A percentile compares a stretch with the other conserved stretches of the same genome.
Conservation (phyloP, 2,329 filamentous ascomycete genomes). For the Aureobasidium uvarum region DNA sequence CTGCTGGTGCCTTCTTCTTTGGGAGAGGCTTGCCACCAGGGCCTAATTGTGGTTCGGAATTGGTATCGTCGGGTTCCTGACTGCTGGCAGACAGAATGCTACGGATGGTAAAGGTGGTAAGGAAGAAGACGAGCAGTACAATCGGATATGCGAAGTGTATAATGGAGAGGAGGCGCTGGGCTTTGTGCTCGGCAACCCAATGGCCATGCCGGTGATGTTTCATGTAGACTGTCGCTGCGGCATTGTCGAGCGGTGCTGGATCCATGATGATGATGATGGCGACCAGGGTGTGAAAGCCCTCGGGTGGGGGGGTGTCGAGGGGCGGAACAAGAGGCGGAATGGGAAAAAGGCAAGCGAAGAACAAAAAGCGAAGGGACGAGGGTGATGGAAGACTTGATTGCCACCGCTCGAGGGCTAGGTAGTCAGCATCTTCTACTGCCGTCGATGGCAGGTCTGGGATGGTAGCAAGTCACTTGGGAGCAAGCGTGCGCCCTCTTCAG, state of each 20-base stretch:
- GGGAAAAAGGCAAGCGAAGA: not conserved
- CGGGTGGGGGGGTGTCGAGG: not conserved
- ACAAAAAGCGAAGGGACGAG: slow-evolving; percentile 6
- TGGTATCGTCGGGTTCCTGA: slow-evolving; percentile 45
- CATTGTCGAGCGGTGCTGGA: not conserved
- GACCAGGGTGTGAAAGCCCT: slow-evolving; percentile 11
- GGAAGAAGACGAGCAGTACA: slow-evolving; percentile 62
- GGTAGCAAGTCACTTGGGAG: not conserved
- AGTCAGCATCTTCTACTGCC: slow-evolving; percentile 25
- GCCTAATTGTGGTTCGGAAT: slow-evolving; percentile 57
- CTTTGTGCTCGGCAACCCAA: slow-evolving; percentile 43
- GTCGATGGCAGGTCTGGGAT: slow-evolving; percentile 8
- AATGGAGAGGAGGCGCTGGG: slow-evolving; percentile 46
- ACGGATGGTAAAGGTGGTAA: slow-evolving; percentile 60
- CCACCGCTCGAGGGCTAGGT: not conserved
- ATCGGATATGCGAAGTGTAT: slow-evolving; percentile 62
- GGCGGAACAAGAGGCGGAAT: not conserved
- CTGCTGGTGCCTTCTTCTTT: slow-evolving; percentile 51
- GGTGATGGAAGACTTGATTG: not conserved
- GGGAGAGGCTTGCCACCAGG: slow-evolving; percentile 87
- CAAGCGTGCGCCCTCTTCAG: not conserved
- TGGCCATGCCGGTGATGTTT: slow-evolving; percentile 30
- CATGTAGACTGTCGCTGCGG: slow-evolving; percentile 14
- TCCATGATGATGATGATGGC: slow-evolving; percentile 23
- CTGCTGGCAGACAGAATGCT: slow-evolving; percentile 57